Conservation (phyloP, 352 stramenopile genomes). For the Phytophthora macrochlamydospora region DNA sequence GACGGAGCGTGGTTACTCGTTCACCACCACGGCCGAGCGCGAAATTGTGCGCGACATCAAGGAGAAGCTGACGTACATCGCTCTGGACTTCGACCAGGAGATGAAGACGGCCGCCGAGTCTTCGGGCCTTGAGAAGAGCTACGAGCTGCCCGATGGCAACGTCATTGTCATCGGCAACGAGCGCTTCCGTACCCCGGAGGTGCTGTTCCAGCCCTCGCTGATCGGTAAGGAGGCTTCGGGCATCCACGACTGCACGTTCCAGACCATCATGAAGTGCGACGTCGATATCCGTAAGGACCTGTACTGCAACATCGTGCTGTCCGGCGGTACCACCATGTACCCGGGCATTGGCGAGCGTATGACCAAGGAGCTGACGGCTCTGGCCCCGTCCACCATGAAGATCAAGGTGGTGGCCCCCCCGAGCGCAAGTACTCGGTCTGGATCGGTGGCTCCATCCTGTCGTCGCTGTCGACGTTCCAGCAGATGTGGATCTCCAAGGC, state of each 20-base stretch:
- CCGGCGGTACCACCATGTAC: constrained; percentile 96
- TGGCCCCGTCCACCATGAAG: constrained; percentile 94
- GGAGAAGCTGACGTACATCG: constrained; percentile 97
- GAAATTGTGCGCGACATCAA: constrained; percentile 98
- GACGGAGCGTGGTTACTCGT: constrained; percentile 93
- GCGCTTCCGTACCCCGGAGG: constrained; percentile 94
- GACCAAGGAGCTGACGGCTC: constrained; percentile 91
- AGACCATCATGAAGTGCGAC: constrained; percentile 92
- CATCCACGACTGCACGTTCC: constrained; percentile 82
- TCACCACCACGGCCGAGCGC: constrained; percentile 94
- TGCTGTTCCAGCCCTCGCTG: constrained; percentile 96
- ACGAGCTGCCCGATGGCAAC: constrained; percentile 98
- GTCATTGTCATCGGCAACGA: constrained; percentile 98
- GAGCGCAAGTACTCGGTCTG: constrained; percentile 97
- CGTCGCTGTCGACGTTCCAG: constrained; percentile 97
- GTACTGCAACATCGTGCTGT: constrained; percentile 97
- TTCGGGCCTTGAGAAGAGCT: constrained; percentile 92
- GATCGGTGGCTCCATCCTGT: constrained; percentile 98
- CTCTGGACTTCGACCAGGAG: constrained; percentile 93
- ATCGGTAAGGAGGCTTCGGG: constrained; percentile 87
- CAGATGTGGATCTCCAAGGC: constrained; percentile 98
- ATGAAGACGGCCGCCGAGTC: constrained; percentile 88
- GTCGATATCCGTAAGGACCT: constrained; percentile 94
- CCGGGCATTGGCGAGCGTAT: constrained; percentile 94
- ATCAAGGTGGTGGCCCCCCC: constrained; percentile 96